Evolutionary conservation across 805 yeast species (phyloP), one percentile per base, ranked within the genome.

Genomic region (Candida berthetii): DNA sequence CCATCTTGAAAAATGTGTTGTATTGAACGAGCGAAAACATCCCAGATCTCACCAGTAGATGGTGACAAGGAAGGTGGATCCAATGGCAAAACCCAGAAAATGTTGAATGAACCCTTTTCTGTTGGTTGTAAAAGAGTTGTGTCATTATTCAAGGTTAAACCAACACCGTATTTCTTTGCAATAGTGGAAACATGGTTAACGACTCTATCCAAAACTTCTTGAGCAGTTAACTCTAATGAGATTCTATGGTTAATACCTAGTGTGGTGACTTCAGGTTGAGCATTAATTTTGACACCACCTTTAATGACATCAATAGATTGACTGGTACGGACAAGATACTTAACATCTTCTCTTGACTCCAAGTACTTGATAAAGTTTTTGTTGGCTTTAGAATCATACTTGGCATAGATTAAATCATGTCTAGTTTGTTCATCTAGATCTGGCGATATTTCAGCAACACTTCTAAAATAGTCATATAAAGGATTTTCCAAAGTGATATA

Each of bases 211-310:
- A 49, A 4, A 71, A 71, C 15, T 32, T 41, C 47, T 32, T 64
- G 56, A 1, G 71, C 66, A 18, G 69, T 59, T 13, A 77, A 67
- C 46, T 78, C 85, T 31, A 76, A 64, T 16, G 77, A 72, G 32
- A 83, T 66, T 54, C 91, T 68, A 53, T 81, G 82, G 57, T 85
- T 82, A 35, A 82, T 67, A 29, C 70, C 54, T 28, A 80, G 62
- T 24, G 60, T 60, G 4, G 74, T 76, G 27, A 67, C 60, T 53
- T 83, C 89, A 3, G 93, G 91, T 38, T 84, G 63, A 2, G 90
- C 87, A 52, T 85, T 84, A 27, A 79, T 70, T 59, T 85, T 84
- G 42, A 78, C 71, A 29, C 91, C 93, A 19, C 90, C 90, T 5
- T 61, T 52, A 43, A 85, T 65, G 15, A 81, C 69, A 52, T 82